phyloP scores from a whole-genome alignment of 345 rosid genomes.

The Arabis alpina region DNA sequence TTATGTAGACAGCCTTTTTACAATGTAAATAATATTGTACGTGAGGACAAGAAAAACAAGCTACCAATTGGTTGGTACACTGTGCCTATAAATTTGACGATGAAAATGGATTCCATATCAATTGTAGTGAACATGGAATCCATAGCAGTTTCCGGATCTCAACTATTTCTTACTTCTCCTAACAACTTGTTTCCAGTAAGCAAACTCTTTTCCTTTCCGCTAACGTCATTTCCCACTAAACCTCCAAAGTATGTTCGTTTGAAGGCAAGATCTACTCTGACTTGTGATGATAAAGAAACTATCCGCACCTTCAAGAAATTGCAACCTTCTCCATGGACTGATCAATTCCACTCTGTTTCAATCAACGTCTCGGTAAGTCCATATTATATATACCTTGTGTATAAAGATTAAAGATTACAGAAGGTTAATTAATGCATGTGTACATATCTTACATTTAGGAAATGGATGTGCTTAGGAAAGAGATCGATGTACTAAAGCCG shows the following conservation, averaged over 20 bases:
- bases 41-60: no score
- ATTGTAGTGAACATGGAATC: slow-evolving; percentile 1
- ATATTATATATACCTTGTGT: background rate
- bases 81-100: slow-evolving; percentile 2
- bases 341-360: background rate
- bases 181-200: background rate
- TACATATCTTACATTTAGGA: background rate
- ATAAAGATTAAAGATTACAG: no score
- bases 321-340: background rate
- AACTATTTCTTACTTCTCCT: background rate
- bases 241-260: background rate
- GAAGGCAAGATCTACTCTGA: background rate
- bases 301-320: background rate
- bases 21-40: no score
- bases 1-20: no score
- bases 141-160: background rate
- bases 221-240: background rate
- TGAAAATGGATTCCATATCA: background rate
- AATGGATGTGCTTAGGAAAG: background rate
- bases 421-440: background rate
- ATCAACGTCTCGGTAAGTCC: background rate
- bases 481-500: slow-evolving; percentile 13
- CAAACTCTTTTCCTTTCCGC: background rate
- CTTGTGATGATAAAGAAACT: slow-evolving; percentile 1
- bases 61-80: no score